Evolutionary conservation across 768 basidiomycete genomes (phyloP).

Genomic region (Pseudohyphozyma bogoriensis): DNA sequence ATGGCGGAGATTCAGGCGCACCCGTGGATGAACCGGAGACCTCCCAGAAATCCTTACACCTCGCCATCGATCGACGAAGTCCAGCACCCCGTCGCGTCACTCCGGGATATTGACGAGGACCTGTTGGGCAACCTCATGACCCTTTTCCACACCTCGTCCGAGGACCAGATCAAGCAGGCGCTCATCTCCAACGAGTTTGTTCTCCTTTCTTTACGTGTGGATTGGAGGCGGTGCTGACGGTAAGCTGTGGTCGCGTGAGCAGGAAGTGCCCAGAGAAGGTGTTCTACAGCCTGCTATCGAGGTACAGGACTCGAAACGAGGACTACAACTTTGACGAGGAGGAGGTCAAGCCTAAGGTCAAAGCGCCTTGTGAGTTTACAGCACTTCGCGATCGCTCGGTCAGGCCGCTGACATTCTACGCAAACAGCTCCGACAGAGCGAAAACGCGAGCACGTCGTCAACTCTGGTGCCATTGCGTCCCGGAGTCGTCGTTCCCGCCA

Average conservation of each 20-base stretch:
- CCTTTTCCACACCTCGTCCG: conserved; percentile 72
- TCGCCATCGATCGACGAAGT: conserved; percentile 50
- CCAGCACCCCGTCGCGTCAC: conserved; percentile 54
- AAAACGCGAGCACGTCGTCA: conserved; percentile 25
- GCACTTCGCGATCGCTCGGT: background rate
- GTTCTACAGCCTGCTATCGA: conserved; percentile 79
- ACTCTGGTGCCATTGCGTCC: conserved; percentile 20
- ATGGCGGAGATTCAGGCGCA: conserved; percentile 76
- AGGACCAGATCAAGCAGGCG: conserved; percentile 60
- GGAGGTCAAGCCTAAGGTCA: conserved; percentile 12
- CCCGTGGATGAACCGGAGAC: conserved; percentile 59
- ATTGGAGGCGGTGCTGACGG: background rate
- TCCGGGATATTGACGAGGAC: conserved; percentile 68
- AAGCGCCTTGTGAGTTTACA: conserved; percentile 9
- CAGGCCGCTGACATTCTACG: no score
- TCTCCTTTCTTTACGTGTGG: background rate
- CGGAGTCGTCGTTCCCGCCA: conserved; percentile 23
- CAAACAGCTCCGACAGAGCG: no score
- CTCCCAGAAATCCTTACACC: conserved; percentile 19
- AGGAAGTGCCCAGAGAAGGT: conserved; percentile 90
- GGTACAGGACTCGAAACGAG: conserved; percentile 67
- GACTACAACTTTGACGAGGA: conserved; percentile 59
- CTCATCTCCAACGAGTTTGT: conserved; percentile 47
- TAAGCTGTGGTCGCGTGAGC: background rate
- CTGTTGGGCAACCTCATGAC: conserved; percentile 83